phyloP scores from a whole-genome alignment of 208 protist species.

The Leishmania braziliensis region DNA sequence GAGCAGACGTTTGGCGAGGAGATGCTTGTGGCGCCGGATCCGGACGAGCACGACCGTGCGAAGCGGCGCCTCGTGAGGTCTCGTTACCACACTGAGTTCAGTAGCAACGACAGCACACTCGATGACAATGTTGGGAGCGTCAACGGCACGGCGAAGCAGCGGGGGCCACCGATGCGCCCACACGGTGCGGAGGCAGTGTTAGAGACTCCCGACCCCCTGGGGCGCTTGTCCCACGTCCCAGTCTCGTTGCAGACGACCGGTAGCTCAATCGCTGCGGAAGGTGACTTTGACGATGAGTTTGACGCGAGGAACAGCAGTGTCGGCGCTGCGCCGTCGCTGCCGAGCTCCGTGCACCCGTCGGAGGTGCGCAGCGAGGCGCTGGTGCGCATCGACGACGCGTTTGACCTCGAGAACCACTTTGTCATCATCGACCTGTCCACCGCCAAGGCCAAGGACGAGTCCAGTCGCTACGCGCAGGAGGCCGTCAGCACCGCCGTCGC shows the following conservation, averaged over 20 bases:
- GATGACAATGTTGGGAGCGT: not conserved
- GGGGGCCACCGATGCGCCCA: not conserved
- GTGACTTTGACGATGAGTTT: not conserved
- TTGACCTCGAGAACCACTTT: conserved; percentile 79
- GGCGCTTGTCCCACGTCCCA: no score
- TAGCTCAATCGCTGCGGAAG: not conserved
- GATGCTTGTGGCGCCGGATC: conserved; percentile 52
- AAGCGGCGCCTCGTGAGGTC: conserved; percentile 16
- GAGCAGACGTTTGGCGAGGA: conserved; percentile 57
- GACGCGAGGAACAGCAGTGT: not conserved
- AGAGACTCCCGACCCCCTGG: not conserved
- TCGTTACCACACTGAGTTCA: conserved; percentile 4
- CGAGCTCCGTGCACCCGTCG: not conserved
- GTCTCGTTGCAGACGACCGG: not conserved
- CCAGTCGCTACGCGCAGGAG: conserved; percentile 64
- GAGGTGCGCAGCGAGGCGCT: conserved; percentile 22
- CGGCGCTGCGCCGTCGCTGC: not conserved
- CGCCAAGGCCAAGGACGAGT: conserved; percentile 58
- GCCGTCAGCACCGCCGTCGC: conserved; percentile 58
- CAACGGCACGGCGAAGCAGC: conserved; percentile 5
- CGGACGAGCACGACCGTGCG: conserved; percentile 34
- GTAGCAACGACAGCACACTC: not conserved
- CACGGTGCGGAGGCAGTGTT: not conserved
- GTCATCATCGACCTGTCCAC: conserved; percentile 78
- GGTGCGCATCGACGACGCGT: conserved; percentile 53